phyloP scores from a whole-genome alignment of 192 early-diverging fungal species.

The Powellomyces hirtus region DNA sequence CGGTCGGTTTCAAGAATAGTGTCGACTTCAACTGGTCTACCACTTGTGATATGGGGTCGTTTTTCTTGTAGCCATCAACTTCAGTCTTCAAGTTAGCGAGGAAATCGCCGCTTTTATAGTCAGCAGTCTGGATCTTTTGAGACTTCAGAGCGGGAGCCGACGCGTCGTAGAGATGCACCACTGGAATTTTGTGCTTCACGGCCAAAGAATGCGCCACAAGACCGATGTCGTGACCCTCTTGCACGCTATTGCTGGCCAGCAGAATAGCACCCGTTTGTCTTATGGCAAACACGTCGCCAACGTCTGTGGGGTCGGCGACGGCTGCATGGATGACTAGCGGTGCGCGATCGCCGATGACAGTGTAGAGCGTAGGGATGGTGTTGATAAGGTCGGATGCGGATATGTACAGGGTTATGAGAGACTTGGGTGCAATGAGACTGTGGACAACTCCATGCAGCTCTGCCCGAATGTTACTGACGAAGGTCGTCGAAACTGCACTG shows the following conservation, averaged over 20 bases:
- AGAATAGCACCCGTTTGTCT: constrained; percentile 73
- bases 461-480: constrained; percentile 20
- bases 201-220: constrained; percentile 73
- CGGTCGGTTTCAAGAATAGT: constrained; percentile 19
- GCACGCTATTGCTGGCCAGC: constrained; percentile 67
- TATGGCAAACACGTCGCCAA: constrained; percentile 57
- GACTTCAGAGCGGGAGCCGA: constrained; percentile 8
- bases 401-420: constrained; percentile 11
- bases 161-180: constrained; percentile 76
- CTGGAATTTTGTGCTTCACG: constrained; percentile 48
- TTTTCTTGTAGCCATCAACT: not conserved
- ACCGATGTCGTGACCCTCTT: constrained; percentile 81
- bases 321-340: constrained; percentile 57
- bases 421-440: not conserved
- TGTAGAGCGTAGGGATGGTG: constrained; percentile 32
- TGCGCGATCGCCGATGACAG: constrained; percentile 39
- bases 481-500: not conserved
- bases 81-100: not conserved
- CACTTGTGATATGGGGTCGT: not conserved
- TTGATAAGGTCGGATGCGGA: constrained; percentile 27
- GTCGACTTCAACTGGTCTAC: not conserved
- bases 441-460: constrained; percentile 10
- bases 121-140: not conserved
- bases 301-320: constrained; percentile 48
- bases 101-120: not conserved